Evolutionary conservation across 2,329 filamentous ascomycete species (phyloP).

Genomic region (Reticulascus tulasneorum): DNA sequence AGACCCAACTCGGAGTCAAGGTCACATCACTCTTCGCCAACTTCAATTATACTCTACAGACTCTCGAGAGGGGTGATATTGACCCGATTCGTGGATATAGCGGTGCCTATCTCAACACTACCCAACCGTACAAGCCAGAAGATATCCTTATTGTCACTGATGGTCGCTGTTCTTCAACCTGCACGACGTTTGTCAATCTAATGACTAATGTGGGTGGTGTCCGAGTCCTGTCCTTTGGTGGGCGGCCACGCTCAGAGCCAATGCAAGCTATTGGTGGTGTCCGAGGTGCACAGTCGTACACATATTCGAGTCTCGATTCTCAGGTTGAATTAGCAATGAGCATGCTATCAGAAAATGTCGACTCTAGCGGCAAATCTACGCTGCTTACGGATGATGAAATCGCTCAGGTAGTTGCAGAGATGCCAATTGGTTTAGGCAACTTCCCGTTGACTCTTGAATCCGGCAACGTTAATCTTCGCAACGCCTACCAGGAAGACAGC

Average conservation of each 20-base stretch:
- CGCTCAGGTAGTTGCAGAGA: no score
- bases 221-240: slow-evolving; percentile 55
- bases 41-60: slow-evolving; percentile 29
- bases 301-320: no score
- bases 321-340: no score
- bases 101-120: no score
- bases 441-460: no score
- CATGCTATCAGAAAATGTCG: slow-evolving; percentile 3
- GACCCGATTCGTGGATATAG: no score
- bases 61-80: no score
- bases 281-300: slow-evolving; percentile 41
- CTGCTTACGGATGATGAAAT: no score
- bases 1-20: no score
- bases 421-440: no score
- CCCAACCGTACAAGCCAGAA: slow-evolving; percentile 33
- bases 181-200: slow-evolving; percentile 25
- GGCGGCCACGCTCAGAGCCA: slow-evolving; percentile 46
- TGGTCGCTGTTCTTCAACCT: slow-evolving; percentile 18
- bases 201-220: slow-evolving; percentile 50
- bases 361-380: slow-evolving; percentile 3
- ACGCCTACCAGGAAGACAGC: slow-evolving; percentile 17
- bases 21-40: no score
- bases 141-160: slow-evolving; percentile 20
- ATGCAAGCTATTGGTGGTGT: slow-evolving; percentile 66
- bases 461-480: slow-evolving; percentile 15